Percentiles rank a stretch among this genome's conserved stretches.
Conservation (phyloP, 441 rosid genomes). For the Pelargonium myrrhifolium region DNA sequence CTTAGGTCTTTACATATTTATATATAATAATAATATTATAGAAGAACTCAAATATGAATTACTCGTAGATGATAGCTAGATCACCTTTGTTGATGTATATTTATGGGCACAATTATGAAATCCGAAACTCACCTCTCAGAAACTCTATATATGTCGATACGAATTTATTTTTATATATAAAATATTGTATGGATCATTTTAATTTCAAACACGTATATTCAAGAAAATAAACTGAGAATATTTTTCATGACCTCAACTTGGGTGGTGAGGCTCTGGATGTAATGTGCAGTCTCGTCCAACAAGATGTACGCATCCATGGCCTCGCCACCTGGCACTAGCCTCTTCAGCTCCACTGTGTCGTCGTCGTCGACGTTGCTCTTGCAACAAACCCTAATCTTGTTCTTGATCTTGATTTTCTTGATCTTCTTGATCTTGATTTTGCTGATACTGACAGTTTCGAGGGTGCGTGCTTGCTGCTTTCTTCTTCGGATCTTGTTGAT, state of each 20-base stretch:
- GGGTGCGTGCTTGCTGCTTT: too few species aligned
- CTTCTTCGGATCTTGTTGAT: conserved; percentile 26
- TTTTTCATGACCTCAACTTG: conserved; percentile 52
- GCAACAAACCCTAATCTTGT: neutral
- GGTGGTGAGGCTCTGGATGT: conserved; percentile 38
- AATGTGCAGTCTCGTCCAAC: conserved; percentile 52
- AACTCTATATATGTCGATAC: too few species aligned
- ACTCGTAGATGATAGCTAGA: too few species aligned
- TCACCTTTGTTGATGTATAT: too few species aligned
- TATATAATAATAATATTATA: too few species aligned
- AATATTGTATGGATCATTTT: neutral
- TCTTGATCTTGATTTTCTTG: neutral
- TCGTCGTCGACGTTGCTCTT: neutral
- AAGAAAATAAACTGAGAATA: conserved; percentile 29
- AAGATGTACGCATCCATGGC: conserved; percentile 36
- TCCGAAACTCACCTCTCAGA: too few species aligned
- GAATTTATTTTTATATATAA: neutral
- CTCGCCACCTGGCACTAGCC: conserved; percentile 49
- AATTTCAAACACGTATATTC: too few species aligned
- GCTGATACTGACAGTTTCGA: neutral
- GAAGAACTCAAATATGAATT: too few species aligned
- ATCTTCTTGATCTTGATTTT: conserved; percentile 5
- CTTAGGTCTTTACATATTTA: too few species aligned
- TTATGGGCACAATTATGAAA: too few species aligned
- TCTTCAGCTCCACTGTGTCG: conserved; percentile 25